Evolutionary conservation across 2,329 filamentous ascomycete genomes (phyloP), one percentile per base, ranked within the genome.

Genomic region (Hymenoscyphus infarciens): DNA sequence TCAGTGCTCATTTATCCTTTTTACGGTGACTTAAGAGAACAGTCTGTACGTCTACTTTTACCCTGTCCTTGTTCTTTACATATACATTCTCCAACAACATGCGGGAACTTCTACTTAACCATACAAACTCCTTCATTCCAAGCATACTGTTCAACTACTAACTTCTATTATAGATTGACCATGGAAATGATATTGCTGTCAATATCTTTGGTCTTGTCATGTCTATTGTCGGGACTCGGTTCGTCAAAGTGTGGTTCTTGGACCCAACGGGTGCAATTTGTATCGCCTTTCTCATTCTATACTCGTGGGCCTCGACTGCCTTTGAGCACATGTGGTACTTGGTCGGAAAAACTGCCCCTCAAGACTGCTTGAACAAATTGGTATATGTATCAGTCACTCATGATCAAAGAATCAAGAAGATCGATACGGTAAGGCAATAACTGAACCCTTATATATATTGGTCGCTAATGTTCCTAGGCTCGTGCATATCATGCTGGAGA

Each of bases 321-420:
- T 80, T 84, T 52, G 85, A 89, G 66, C 91, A 96, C 73, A 92
- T 95, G 72, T 86, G 89, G 72, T 91, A 94, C 71, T 78, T 95
- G 33, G 90, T 88, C 0, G 91, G 91, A 19, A 90, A 90, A 69
- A 89, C 89, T 0, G 90, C 91, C 5, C 86, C 87, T 1, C 87
- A 90, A 0, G 90, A 94, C 69, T 88, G 95, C 78, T 84, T 92
- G 33, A 96, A 95, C 73, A 85, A 96, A 56, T 77, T 97, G 25
- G 81, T 97, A 0, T 97, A 97, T 77, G 83, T 96, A 69, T 95
- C 92, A 1, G 96, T 97, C 90, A 89, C 93, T 22, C 97, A 97
- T 73, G 92, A 92, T 55, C 91, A 90, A 68, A 89, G 90, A 13
- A 96, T 97, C 72, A 87, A 86, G 72, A 88, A 91, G 73, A 95